phyloP scores from a whole-genome alignment of 2,329 filamentous ascomycete genomes.

The Ceratocystis colombiana region DNA sequence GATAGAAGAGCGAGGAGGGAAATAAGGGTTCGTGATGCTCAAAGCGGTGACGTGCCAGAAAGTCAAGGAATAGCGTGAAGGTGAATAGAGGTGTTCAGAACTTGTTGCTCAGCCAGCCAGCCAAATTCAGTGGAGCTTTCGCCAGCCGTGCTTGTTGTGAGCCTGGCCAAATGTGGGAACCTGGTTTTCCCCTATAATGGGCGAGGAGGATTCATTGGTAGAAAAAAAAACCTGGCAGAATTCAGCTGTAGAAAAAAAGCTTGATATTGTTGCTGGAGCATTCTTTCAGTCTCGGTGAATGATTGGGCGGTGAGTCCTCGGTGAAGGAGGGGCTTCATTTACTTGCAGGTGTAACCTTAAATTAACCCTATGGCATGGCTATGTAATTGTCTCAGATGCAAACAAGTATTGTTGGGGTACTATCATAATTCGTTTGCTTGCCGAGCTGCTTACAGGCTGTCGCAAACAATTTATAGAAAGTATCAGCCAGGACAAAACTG shows the following conservation, averaged over 20 bases:
- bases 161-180: constrained; percentile 16
- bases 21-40: constrained; percentile 19
- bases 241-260: constrained; percentile 10
- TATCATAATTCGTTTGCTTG: no score
- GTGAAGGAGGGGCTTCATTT: constrained; percentile 12
- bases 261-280: constrained; percentile 20
- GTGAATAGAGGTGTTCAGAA: constrained; percentile 22
- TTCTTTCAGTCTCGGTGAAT: constrained; percentile 18
- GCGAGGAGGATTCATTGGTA: not conserved
- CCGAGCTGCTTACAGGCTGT: no score
- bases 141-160: constrained; percentile 5
- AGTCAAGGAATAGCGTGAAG: constrained; percentile 18
- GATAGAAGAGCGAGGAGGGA: constrained; percentile 4
- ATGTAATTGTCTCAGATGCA: no score
- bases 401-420: no score
- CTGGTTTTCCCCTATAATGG: not conserved
- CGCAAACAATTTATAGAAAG: not conserved
- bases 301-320: constrained; percentile 3
- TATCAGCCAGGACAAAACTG: not conserved
- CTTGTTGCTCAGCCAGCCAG: constrained; percentile 15
- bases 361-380: not conserved
- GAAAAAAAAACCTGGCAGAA: constrained; percentile 23
- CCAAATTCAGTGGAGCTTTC: constrained; percentile 19
- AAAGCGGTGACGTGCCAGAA: constrained; percentile 25
- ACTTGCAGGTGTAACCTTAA: not conserved